Conservation (phyloP, 1,139 yeast genomes). For the Hyphopichia burtonii region DNA sequence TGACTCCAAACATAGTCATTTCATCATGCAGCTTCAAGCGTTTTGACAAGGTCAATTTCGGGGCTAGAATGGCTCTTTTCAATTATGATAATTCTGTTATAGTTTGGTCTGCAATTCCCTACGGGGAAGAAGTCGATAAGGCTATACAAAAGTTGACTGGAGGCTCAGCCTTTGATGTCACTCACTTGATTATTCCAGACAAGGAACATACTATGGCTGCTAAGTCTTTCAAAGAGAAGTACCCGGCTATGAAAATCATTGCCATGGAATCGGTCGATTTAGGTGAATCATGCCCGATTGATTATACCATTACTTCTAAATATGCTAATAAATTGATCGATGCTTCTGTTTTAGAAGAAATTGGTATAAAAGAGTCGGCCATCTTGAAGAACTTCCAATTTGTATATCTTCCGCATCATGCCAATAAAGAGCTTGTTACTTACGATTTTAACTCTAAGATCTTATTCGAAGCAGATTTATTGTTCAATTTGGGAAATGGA, state of each 20-base stretch:
- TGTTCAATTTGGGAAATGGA: constrained; percentile 45
- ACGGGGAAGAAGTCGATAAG: constrained; percentile 43
- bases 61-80: constrained; percentile 59
- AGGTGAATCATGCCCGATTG: constrained; percentile 30
- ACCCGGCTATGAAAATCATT: constrained; percentile 49
- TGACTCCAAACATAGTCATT: constrained; percentile 47
- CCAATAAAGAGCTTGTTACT: constrained; percentile 55
- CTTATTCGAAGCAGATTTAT: constrained; percentile 55
- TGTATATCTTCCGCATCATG: constrained; percentile 53
- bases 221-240: constrained; percentile 45
- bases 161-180: constrained; percentile 27
- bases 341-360: constrained; percentile 16
- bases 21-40: constrained; percentile 51
- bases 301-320: constrained; percentile 27
- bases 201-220: constrained; percentile 58
- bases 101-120: constrained; percentile 65
- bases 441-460: constrained; percentile 46
- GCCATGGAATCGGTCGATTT: constrained; percentile 45
- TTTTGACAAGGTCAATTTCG: constrained; percentile 46
- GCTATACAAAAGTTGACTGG: constrained; percentile 30
- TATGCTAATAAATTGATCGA: constrained; percentile 28
- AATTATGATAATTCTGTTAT: constrained; percentile 38
- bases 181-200: constrained; percentile 52
- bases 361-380: constrained; percentile 27
- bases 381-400: constrained; percentile 47